A percentile compares a stretch with the other conserved stretches of the same genome.
These are phyloP conservation scores for Aurifilum marmelostoma DNA, from an alignment of 2,329 filamentous ascomycete species.

Conservation along the genomic window DNA sequence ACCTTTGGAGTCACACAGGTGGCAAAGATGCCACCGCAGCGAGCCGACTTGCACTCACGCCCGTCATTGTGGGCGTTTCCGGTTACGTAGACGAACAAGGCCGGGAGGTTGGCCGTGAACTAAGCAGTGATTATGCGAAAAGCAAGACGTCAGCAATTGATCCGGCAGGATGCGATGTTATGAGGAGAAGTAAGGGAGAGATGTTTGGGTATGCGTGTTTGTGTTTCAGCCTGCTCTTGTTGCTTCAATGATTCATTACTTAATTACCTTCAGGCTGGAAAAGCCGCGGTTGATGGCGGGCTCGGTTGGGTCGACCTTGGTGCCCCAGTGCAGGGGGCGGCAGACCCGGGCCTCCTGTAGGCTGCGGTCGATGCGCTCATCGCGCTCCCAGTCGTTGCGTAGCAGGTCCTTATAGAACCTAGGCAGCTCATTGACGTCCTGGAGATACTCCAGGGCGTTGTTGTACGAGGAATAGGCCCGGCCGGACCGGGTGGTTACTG, in stretches of 20 bases:
- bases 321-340: neutral
- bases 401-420: neutral
- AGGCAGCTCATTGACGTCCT: slow-evolving; percentile 2
- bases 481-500: neutral
- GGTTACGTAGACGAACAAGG: neutral
- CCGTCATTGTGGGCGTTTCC: neutral
- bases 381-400: neutral
- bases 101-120: neutral
- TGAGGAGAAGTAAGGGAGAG: neutral
- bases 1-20: neutral
- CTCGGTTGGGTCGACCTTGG: neutral
- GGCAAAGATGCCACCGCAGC: neutral
- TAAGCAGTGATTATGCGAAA: neutral
- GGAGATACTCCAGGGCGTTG: neutral
- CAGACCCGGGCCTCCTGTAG: neutral
- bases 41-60: neutral
- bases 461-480: neutral
- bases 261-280: neutral
- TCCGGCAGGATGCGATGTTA: neutral
- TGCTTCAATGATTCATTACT: too few species aligned
- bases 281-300: neutral
- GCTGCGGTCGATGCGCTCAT: neutral
- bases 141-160: neutral
- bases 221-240: too few species aligned
- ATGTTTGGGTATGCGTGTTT: neutral